phyloP scores from a whole-genome alignment of 2,329 filamentous ascomycete genomes.

The Metarhizium guizhouense region DNA sequence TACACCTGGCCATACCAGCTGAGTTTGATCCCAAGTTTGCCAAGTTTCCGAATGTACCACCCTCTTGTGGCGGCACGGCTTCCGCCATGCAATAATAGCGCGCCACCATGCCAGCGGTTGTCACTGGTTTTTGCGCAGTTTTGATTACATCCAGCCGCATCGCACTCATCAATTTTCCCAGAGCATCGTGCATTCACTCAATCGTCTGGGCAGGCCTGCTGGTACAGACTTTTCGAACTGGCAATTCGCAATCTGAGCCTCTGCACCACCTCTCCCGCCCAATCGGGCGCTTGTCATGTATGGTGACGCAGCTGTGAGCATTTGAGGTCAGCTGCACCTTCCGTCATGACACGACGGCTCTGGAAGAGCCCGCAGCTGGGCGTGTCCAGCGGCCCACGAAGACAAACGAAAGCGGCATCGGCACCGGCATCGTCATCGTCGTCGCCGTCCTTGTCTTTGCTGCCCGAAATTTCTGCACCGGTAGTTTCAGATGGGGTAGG shows the following conservation, averaged over 20 bases:
- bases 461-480: conserved; percentile 1
- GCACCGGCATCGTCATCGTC: not conserved
- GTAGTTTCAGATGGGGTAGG: conserved; percentile 4
- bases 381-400: conserved; percentile 2
- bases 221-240: not conserved
- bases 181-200: not conserved
- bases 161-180: not conserved
- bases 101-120: too few relatives aligned
- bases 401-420: not conserved
- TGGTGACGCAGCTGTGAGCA: conserved; percentile 1
- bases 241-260: too few relatives aligned
- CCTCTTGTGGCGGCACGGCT: too few relatives aligned
- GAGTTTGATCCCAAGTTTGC: too few relatives aligned
- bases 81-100: too few relatives aligned
- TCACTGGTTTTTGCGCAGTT: too few relatives aligned
- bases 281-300: not conserved
- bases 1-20: too few relatives aligned
- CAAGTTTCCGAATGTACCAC: too few relatives aligned
- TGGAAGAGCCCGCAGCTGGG: conserved; percentile 5
- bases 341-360: conserved; percentile 10
- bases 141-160: too few relatives aligned
- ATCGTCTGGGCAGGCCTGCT: not conserved
- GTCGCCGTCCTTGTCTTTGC: not conserved
- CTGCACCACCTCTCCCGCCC: not conserved
- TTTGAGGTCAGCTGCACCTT: conserved; percentile 1